Conservation (phyloP, 164 flowering plant genomes). For the Protea cynaroides region DNA sequence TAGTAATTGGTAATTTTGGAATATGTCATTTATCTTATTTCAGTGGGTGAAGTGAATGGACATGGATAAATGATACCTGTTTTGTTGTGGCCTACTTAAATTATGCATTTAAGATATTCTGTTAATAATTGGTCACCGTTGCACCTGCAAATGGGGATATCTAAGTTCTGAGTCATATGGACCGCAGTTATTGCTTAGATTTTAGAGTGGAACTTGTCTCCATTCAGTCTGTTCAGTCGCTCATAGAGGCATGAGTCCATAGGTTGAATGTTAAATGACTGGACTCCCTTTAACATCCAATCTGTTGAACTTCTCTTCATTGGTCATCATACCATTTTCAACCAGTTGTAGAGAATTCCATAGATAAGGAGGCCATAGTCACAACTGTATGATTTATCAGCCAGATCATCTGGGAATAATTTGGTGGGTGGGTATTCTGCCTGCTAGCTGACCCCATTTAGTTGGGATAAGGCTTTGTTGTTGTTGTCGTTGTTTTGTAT, state of each 20-base stretch:
- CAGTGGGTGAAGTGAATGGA: neutral
- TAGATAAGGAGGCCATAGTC: neutral
- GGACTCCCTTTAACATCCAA: too few relatives aligned
- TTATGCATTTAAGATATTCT: too few relatives aligned
- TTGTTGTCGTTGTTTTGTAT: too few relatives aligned
- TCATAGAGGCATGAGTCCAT: neutral
- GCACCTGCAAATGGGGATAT: neutral
- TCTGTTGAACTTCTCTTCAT: too few relatives aligned
- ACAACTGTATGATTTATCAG: neutral
- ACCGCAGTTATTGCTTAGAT: neutral
- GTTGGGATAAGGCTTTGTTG: too few relatives aligned
- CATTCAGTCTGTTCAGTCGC: too few relatives aligned
- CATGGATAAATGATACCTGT: neutral
- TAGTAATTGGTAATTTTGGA: neutral
- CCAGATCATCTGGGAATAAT: neutral
- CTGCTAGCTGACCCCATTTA: too few relatives aligned
- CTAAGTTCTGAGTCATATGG: neutral
- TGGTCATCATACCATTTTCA: too few relatives aligned
- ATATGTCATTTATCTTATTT: neutral
- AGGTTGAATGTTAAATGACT: neutral
- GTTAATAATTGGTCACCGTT: neutral
- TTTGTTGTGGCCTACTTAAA: neutral
- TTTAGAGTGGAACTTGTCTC: neutral
- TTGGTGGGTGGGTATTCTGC: neutral
- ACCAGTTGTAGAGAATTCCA: neutral